These are phyloP conservation scores for Sphagnum magellanicum DNA, from an alignment of 228 moss, liverwort and hornwort genomes.

Conservation along the genomic window DNA sequence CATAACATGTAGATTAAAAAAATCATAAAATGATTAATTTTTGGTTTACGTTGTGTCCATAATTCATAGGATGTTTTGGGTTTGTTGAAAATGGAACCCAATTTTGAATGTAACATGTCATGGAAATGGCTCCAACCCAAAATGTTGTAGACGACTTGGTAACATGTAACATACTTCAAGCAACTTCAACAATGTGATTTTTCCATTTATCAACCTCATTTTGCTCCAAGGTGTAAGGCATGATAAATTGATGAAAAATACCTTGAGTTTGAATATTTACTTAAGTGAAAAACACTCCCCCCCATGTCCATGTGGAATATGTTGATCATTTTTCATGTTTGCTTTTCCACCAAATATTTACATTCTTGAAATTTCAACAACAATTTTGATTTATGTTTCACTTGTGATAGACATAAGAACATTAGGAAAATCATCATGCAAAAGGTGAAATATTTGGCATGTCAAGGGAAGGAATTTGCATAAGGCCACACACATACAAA, in stretches of 20 bases:
- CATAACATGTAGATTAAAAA: background rate
- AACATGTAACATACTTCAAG: background rate
- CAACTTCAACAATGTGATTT: background rate
- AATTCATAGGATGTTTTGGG: background rate
- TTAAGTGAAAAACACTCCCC: background rate
- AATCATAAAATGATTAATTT: background rate
- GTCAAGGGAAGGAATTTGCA: too few species aligned
- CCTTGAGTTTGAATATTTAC: background rate
- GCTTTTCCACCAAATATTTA: background rate
- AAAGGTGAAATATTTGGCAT: too few species aligned
- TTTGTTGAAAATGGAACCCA: background rate
- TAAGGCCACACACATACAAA: too few species aligned
- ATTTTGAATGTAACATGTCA: background rate
- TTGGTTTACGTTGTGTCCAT: background rate
- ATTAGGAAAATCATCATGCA: too few species aligned
- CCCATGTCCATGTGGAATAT: background rate
- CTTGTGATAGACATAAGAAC: too few species aligned
- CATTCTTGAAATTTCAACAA: background rate
- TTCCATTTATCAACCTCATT: background rate
- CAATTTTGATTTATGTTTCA: background rate
- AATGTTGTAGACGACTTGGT: background rate
- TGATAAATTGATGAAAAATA: background rate
- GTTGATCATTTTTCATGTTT: background rate
- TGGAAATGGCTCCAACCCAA: background rate
- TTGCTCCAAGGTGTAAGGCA: background rate